These are phyloP conservation scores for Effrenium voratum DNA, from an alignment of 73 alveolate genomes.

Conservation along the genomic window DNA sequence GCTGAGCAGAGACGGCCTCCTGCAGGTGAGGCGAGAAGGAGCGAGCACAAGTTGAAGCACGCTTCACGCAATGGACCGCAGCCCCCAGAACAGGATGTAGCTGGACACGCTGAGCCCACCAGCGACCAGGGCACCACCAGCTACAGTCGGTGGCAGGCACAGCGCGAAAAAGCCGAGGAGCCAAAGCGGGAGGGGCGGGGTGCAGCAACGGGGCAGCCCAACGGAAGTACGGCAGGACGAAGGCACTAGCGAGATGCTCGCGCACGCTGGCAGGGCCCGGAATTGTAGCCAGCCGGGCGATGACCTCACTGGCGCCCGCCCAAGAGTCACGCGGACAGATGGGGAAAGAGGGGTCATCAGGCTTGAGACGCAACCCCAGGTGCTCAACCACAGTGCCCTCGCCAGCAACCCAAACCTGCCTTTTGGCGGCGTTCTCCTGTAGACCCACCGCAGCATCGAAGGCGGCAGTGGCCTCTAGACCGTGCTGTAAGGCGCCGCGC, in stretches of 20 bases:
- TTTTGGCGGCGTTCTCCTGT: not conserved
- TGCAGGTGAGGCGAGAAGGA: not conserved
- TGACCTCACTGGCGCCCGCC: not conserved
- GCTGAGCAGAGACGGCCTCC: not conserved
- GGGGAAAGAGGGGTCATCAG: not conserved
- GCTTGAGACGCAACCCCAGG: not conserved
- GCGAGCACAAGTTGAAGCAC: not conserved
- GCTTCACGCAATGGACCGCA: not conserved
- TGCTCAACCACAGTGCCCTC: not conserved
- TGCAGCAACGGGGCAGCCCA: not conserved
- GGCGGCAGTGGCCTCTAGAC: not conserved
- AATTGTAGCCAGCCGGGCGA: not conserved
- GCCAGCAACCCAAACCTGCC: not conserved
- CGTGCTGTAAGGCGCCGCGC: not conserved
- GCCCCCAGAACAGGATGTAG: not conserved
- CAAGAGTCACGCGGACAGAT: not conserved
- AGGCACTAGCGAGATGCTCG: not conserved
- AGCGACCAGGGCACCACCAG: not conserved
- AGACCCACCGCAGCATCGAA: not conserved
- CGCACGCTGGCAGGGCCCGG: conserved; percentile 2
- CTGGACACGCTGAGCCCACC: conserved; percentile 1
- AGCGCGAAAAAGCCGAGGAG: not conserved
- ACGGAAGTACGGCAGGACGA: not conserved
- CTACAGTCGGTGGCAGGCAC: not conserved
- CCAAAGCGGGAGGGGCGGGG: not conserved